A percentile compares a stretch with the other conserved stretches of the same genome.
phyloP scores from a whole-genome alignment of 2,329 filamentous ascomycete genomes.

The Penicillium sp. region DNA sequence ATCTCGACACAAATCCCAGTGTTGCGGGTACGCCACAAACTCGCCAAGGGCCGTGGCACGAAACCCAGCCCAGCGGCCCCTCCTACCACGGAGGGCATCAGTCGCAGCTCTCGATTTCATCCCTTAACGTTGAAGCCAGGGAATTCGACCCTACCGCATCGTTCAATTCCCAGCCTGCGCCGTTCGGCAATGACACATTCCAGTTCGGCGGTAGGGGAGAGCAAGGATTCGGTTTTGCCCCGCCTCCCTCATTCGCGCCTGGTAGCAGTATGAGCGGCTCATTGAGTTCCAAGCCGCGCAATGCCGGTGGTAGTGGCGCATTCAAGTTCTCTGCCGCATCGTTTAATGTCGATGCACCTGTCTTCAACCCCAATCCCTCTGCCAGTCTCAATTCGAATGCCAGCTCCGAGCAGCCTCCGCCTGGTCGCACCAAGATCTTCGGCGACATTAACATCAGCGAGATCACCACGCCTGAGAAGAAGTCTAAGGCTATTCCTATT shows the following conservation, averaged over 20 bases:
- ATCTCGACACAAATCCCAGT: slow-evolving; percentile 72
- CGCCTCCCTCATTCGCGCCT: slow-evolving; percentile 70
- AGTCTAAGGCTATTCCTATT: slow-evolving; percentile 81
- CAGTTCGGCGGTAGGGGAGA: slow-evolving; percentile 36
- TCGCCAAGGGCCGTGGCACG: slow-evolving; percentile 35
- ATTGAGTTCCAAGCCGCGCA: slow-evolving; percentile 14
- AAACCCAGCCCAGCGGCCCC: slow-evolving; percentile 30
- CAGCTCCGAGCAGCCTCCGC: slow-evolving; percentile 19
- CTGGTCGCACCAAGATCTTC: slow-evolving; percentile 55
- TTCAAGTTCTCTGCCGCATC: slow-evolving; percentile 68
- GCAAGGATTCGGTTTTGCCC: slow-evolving; percentile 43
- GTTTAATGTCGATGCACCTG: slow-evolving; percentile 73
- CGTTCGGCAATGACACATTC: slow-evolving; percentile 45
- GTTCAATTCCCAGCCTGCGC: slow-evolving; percentile 47
- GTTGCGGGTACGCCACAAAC: slow-evolving; percentile 61
- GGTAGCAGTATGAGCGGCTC: slow-evolving; percentile 14
- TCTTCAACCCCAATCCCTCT: slow-evolving; percentile 71
- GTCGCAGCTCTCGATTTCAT: slow-evolving; percentile 69
- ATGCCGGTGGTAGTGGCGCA: slow-evolving; percentile 19
- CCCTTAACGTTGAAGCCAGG: slow-evolving; percentile 82
- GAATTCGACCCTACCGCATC: slow-evolving; percentile 68
- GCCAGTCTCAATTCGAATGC: slow-evolving; percentile 29
- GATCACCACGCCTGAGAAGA: slow-evolving; percentile 63
- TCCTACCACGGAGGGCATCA: slow-evolving; percentile 52
- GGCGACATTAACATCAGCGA: slow-evolving; percentile 64